Conservation (phyloP, 108 stramenopile species). For the Nitzschia sp. region DNA sequence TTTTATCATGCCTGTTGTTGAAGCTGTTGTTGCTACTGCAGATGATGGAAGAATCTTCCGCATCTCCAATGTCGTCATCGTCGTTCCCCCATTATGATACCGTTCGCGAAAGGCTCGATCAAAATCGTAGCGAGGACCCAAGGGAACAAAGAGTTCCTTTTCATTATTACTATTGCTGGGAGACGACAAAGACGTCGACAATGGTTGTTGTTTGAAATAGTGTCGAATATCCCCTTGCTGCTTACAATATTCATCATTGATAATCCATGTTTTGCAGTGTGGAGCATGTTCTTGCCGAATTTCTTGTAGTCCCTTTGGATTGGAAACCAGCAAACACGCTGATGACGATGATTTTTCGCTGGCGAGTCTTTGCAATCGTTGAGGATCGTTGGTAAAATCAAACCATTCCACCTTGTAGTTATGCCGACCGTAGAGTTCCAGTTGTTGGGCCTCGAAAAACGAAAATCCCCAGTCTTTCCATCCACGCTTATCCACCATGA, state of each 20-base stretch:
- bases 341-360: not conserved
- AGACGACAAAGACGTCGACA: not conserved
- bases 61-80: not conserved
- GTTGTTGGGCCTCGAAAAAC: conserved; percentile 10
- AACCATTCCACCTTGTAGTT: conserved; percentile 5
- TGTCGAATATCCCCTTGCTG: conserved; percentile 16
- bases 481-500: conserved; percentile 12
- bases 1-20: not conserved
- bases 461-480: conserved; percentile 20
- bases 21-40: conserved; percentile 1
- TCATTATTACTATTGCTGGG: not conserved
- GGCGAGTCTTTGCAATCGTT: not conserved
- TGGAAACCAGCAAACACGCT: conserved; percentile 13
- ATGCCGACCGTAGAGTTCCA: conserved; percentile 7
- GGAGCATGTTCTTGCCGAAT: conserved; percentile 17
- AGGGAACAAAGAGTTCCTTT: conserved; percentile 15
- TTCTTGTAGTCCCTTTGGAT: conserved; percentile 12
- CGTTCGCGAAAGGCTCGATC: conserved; percentile 5
- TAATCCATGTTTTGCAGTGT: conserved; percentile 25
- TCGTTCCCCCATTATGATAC: not conserved
- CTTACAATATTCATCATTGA: conserved; percentile 36
- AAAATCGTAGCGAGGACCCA: conserved; percentile 30
- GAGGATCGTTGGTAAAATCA: not conserved
- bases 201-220: conserved; percentile 14
- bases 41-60: not conserved